These are phyloP conservation scores for Kockovaella imperatae DNA, from an alignment of 768 basidiomycete genomes.

Conservation along the genomic window DNA sequence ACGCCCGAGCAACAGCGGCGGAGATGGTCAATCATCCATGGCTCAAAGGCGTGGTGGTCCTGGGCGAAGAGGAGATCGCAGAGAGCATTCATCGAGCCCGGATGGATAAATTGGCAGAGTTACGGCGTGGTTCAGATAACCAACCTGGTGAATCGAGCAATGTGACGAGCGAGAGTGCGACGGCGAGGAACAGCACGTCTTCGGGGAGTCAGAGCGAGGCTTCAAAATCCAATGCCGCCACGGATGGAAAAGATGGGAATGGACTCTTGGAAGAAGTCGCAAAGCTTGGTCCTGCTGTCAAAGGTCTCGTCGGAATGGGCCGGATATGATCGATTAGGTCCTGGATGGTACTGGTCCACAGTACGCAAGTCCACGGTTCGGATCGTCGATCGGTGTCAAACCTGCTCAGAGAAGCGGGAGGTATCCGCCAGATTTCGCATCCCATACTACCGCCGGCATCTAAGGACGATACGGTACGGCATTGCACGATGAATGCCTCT, in stretches of 20 bases:
- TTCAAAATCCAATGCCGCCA: neutral
- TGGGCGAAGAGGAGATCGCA: constrained; percentile 71
- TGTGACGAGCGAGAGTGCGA: too few species aligned
- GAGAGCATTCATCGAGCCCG: constrained; percentile 20
- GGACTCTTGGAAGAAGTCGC: constrained; percentile 21
- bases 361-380: too few species aligned
- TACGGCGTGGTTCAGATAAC: neutral
- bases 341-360: too few species aligned
- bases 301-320: constrained; percentile 39
- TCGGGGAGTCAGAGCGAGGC: neutral
- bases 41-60: constrained; percentile 75
- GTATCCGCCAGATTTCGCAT: too few species aligned
- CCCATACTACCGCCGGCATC: too few species aligned
- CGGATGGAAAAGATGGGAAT: neutral
- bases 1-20: constrained; percentile 77
- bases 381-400: too few species aligned
- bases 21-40: constrained; percentile 80
- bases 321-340: constrained; percentile 20
- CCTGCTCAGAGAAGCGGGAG: too few species aligned
- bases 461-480: too few species aligned
- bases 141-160: too few species aligned
- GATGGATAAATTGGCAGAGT: neutral
- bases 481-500: too few species aligned
- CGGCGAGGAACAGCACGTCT: too few species aligned
- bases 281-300: constrained; percentile 32